Percentiles rank a stretch among this genome's conserved stretches.
phyloP scores from a whole-genome alignment of 1,284 basidiomycete genomes.

The Microbotryomycetes sp. region DNA sequence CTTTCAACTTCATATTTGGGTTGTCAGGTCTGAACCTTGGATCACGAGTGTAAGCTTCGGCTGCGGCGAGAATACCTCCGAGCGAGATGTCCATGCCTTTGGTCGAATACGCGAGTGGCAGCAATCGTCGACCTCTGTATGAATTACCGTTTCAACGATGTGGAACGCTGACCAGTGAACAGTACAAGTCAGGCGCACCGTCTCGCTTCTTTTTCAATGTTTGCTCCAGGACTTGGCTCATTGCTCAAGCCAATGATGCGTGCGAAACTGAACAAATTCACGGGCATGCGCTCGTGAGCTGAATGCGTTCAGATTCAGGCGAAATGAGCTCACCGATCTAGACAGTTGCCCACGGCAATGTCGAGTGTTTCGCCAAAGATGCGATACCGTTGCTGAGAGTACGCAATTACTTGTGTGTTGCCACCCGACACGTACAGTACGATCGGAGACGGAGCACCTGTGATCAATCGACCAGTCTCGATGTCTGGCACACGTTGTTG shows the following conservation, averaged over 20 bases:
- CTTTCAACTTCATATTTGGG: conserved; percentile 5
- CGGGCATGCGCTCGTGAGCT: background rate
- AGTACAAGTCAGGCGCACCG: conserved; percentile 50
- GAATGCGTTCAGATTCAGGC: background rate
- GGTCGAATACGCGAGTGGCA: conserved; percentile 87
- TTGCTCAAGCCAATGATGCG: conserved; percentile 93
- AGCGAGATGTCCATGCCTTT: conserved; percentile 99
- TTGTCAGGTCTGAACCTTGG: conserved; percentile 35
- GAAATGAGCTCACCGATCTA: conserved; percentile 58
- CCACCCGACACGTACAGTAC: conserved; percentile 98
- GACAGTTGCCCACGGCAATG: conserved; percentile 96
- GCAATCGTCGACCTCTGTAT: conserved; percentile 53
- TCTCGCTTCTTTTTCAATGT: conserved; percentile 94
- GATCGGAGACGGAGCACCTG: conserved; percentile 88
- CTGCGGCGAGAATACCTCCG: conserved; percentile 82
- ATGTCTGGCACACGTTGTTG: conserved; percentile 59
- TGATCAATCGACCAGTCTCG: conserved; percentile 96
- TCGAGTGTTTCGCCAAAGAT: conserved; percentile 99
- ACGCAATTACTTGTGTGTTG: conserved; percentile 98
- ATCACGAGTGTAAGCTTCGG: conserved; percentile 70
- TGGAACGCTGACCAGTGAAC: background rate
- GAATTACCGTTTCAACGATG: background rate
- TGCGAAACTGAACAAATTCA: conserved; percentile 65
- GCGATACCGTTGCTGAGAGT: conserved; percentile 91
- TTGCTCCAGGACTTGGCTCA: conserved; percentile 95